Percentiles rank a stretch among this genome's conserved stretches.
Evolutionary conservation across 2,329 filamentous ascomycete genomes (phyloP).

Genomic region (Pyrenochaeta sp.): DNA sequence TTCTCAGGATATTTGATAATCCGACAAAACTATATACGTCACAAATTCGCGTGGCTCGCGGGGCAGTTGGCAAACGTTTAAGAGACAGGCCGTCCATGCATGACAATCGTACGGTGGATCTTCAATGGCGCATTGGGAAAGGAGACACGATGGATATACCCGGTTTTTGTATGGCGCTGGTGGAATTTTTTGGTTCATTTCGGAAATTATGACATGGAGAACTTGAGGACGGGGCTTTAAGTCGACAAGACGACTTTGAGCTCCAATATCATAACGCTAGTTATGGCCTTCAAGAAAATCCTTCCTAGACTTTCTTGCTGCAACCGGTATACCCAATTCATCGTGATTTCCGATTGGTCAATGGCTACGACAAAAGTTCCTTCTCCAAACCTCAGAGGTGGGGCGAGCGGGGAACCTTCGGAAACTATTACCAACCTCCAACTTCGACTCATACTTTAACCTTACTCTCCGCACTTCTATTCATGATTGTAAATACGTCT

Average conservation of each 20-base stretch:
- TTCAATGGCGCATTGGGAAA: background rate
- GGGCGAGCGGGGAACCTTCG: constrained; percentile 14
- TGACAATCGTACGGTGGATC: background rate
- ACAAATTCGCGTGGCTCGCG: background rate
- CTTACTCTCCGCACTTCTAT: background rate
- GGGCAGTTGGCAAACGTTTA: background rate
- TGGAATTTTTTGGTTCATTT: background rate
- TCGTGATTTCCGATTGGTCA: background rate
- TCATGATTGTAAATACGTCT: background rate
- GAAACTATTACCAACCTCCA: background rate
- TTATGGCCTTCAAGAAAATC: background rate
- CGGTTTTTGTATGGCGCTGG: background rate
- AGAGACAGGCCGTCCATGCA: background rate
- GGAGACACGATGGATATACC: background rate
- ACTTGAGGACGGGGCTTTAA: background rate
- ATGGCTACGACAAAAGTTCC: background rate
- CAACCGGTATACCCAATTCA: background rate
- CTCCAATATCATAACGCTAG: background rate
- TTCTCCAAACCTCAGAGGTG: constrained; percentile 1
- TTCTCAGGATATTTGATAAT: background rate
- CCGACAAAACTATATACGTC: background rate
- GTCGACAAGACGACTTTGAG: no score
- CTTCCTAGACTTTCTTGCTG: background rate
- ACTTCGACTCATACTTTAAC: background rate
- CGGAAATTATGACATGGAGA: background rate